Percentiles rank a stretch among this genome's conserved stretches.
Evolutionary conservation across 257 asterid species (phyloP).

Genomic region (Solanum virginianum): DNA sequence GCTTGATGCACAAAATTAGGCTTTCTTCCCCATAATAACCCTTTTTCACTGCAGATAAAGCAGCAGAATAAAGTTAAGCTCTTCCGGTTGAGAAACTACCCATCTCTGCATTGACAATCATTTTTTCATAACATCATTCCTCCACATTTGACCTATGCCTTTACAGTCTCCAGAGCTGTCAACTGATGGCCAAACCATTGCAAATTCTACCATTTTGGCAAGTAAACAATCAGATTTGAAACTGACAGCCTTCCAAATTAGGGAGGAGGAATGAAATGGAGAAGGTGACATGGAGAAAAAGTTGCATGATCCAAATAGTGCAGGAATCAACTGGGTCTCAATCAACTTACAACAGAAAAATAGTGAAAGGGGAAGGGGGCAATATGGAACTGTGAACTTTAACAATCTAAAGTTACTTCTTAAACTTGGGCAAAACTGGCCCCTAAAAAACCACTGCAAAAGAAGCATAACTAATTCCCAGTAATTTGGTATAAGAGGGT

Average conservation of each 20-base stretch:
- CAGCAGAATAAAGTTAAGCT: not conserved
- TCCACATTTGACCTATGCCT: not conserved
- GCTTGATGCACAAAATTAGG: not conserved
- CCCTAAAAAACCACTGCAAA: not conserved
- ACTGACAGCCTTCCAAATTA: not conserved
- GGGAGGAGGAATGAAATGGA: not conserved
- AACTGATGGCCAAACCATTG: not conserved
- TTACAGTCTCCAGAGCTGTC: not conserved
- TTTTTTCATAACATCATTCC: not conserved
- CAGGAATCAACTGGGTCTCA: not conserved
- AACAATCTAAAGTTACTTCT: not conserved
- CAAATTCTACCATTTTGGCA: not conserved
- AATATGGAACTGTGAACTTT: not conserved
- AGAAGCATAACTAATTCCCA: not conserved
- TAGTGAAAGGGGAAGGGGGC: not conserved
- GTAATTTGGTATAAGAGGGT: not conserved
- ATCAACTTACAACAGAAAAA: not conserved
- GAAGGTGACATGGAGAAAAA: not conserved
- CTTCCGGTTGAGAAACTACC: not conserved
- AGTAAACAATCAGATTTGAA: not conserved
- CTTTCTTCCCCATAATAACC: not conserved
- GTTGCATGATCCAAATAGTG: not conserved
- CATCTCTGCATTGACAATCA: not conserved
- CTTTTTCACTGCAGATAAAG: not conserved
- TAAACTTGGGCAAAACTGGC: not conserved